Percentiles rank a stretch among this genome's conserved stretches.
Evolutionary conservation across 192 early-diverging fungal genomes (phyloP).

Genomic region (Coemansia aciculifera): DNA sequence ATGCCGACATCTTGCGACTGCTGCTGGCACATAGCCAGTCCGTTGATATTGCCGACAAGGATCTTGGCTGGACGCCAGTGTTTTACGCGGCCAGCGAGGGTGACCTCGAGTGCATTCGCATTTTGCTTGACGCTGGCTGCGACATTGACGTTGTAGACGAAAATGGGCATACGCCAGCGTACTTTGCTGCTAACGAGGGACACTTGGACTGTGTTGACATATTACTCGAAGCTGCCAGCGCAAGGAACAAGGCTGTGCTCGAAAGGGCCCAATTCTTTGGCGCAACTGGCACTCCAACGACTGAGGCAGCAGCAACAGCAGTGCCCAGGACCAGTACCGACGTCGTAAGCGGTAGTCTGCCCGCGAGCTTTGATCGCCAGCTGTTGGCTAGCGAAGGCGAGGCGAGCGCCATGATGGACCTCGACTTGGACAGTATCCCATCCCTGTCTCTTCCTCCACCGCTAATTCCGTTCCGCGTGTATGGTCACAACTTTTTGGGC

Average conservation of each 20-base stretch:
- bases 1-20: slow-evolving; percentile 66
- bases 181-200: slow-evolving; percentile 93
- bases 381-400: slow-evolving; percentile 5
- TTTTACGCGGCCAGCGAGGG: slow-evolving; percentile 95
- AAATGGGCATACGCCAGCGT: slow-evolving; percentile 75
- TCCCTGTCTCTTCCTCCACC: slow-evolving; percentile 94
- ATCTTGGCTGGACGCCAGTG: slow-evolving; percentile 95
- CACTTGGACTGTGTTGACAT: slow-evolving; percentile 79
- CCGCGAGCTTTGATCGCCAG: not conserved
- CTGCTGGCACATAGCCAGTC: slow-evolving; percentile 73
- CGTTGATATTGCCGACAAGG: slow-evolving; percentile 81
- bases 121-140: slow-evolving; percentile 78
- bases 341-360: not conserved
- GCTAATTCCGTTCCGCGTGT: slow-evolving; percentile 96
- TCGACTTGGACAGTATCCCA: slow-evolving; percentile 89
- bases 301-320: not conserved
- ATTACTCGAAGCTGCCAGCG: slow-evolving; percentile 63
- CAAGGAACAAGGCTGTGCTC: slow-evolving; percentile 10
- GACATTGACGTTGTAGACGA: slow-evolving; percentile 79
- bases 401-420: slow-evolving; percentile 52
- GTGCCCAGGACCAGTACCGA: not conserved
- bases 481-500: slow-evolving; percentile 97
- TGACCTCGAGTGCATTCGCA: slow-evolving; percentile 73
- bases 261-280: not conserved
- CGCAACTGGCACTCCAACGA: not conserved